A percentile compares a stretch with the other conserved stretches of the same genome.
These are phyloP conservation scores for Aphanomyces invadans DNA, from an alignment of 352 stramenopile genomes.

Conservation along the genomic window DNA sequence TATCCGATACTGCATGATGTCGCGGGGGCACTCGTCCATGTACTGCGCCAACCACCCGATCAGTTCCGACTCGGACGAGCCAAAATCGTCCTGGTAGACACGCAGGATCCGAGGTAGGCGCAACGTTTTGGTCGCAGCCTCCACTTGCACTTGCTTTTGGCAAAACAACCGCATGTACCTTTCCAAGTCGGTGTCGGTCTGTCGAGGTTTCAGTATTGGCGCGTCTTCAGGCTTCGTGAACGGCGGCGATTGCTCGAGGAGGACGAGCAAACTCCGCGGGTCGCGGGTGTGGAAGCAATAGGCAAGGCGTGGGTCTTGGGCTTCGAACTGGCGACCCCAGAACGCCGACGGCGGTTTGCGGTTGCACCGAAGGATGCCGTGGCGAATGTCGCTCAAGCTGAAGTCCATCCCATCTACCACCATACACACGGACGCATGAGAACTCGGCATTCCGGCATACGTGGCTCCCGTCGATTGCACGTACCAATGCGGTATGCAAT, in stretches of 20 bases:
- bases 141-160: constrained; percentile 47
- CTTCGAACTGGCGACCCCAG: constrained; percentile 76
- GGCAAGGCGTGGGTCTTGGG: constrained; percentile 73
- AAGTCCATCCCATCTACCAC: constrained; percentile 56
- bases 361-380: constrained; percentile 83
- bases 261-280: constrained; percentile 66
- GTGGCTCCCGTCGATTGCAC: constrained; percentile 17
- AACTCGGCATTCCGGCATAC: neutral
- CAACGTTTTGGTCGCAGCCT: constrained; percentile 48
- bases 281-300: constrained; percentile 83
- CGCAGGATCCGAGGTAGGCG: constrained; percentile 66
- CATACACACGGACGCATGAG: neutral
- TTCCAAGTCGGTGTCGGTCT: constrained; percentile 79
- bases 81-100: constrained; percentile 82
- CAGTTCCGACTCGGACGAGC: constrained; percentile 75
- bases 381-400: constrained; percentile 77
- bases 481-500: constrained; percentile 66
- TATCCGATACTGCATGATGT: constrained; percentile 73
- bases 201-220: constrained; percentile 70
- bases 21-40: constrained; percentile 57
- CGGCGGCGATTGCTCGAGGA: constrained; percentile 67
- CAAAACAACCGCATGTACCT: constrained; percentile 77
- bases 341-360: constrained; percentile 82
- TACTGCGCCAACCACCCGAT: constrained; percentile 81
- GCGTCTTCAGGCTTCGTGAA: constrained; percentile 51